These are phyloP conservation scores for Hordeum marinum DNA, from an alignment of 176 grass and related monocot genomes.

Conservation along the genomic window DNA sequence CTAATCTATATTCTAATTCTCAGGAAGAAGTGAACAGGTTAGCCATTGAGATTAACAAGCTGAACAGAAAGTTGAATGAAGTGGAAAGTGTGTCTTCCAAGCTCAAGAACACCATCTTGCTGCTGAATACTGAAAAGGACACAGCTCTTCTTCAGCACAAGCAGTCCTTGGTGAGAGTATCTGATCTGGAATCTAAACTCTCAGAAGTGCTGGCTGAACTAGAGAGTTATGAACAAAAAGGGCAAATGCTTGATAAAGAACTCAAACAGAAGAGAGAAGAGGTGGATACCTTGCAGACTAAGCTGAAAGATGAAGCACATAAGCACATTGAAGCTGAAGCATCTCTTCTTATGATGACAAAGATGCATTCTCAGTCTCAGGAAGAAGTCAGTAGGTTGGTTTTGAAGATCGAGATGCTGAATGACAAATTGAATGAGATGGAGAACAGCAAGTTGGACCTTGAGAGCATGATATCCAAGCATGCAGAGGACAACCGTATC, in stretches of 20 bases:
- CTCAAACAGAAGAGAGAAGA: slow-evolving; percentile 32
- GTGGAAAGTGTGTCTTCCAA: slow-evolving; percentile 20
- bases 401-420: slow-evolving; percentile 35
- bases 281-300: slow-evolving; percentile 16
- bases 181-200: slow-evolving; percentile 28
- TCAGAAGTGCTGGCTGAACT: slow-evolving; percentile 5
- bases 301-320: neutral
- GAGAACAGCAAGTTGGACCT: slow-evolving; percentile 42
- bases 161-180: slow-evolving; percentile 20
- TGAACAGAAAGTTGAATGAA: slow-evolving; percentile 44
- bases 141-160: neutral
- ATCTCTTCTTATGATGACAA: neutral
- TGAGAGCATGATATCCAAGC: slow-evolving; percentile 35
- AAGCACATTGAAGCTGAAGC: slow-evolving; percentile 1
- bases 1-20: slow-evolving; percentile 11
- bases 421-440: slow-evolving; percentile 34
- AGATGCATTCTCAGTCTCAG: slow-evolving; percentile 16
- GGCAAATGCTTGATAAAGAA: slow-evolving; percentile 34
- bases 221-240: slow-evolving; percentile 12
- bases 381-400: slow-evolving; percentile 6
- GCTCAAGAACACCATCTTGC: slow-evolving; percentile 12
- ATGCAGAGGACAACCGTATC: neutral
- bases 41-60: slow-evolving; percentile 22
- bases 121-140: slow-evolving; percentile 2
- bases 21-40: slow-evolving; percentile 11